Conservation (phyloP, 176 grass and related monocot species). For the Chloris gayana region DNA sequence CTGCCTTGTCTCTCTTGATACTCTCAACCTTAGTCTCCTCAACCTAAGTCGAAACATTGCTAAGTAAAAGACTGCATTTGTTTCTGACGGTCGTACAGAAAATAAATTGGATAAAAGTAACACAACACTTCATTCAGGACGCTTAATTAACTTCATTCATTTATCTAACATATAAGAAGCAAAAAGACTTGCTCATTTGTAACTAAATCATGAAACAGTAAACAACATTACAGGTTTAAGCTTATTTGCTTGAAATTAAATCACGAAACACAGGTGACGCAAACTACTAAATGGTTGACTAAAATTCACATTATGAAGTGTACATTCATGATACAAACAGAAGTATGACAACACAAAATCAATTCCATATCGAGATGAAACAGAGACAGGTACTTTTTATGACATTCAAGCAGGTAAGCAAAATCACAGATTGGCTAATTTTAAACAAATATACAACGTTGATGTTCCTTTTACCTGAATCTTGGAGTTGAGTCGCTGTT, state of each 20-base stretch:
- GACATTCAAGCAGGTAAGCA: constrained; percentile 1
- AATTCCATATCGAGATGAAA: constrained; percentile 24
- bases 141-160: constrained; percentile 13
- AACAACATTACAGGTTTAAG: constrained; percentile 1
- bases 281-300: constrained; percentile 8
- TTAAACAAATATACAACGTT: background rate
- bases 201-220: constrained; percentile 31
- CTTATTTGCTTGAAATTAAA: background rate
- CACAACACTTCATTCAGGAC: constrained; percentile 3
- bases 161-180: background rate
- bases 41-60: constrained; percentile 49
- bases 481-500: constrained; percentile 92
- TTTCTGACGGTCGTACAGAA: background rate
- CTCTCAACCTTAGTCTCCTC: constrained; percentile 99
- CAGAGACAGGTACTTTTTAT: constrained; percentile 13
- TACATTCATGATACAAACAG: background rate
- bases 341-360: background rate
- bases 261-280: background rate
- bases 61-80: constrained; percentile 38
- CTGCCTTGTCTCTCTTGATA: constrained; percentile 89
- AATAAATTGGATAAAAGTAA: constrained; percentile 3
- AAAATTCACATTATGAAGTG: background rate
- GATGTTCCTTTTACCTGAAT: constrained; percentile 73
- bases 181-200: background rate
- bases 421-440: background rate